These are phyloP conservation scores for Phialophora chinensis DNA, from an alignment of 2,329 filamentous ascomycete genomes.

Conservation along the genomic window DNA sequence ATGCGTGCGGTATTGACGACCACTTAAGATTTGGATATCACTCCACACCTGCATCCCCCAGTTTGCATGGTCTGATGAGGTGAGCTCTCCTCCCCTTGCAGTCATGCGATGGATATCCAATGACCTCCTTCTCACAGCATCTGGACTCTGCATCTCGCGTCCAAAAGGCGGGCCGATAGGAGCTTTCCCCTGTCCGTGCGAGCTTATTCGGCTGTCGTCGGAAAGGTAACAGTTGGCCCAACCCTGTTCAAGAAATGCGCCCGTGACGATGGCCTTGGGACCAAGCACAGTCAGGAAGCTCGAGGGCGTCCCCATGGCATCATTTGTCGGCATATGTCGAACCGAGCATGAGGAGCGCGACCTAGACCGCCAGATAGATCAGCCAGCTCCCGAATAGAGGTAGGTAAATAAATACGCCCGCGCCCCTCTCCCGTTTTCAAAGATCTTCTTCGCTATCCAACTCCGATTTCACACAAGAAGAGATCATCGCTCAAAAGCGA, in stretches of 20 bases:
- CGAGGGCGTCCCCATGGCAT: background rate
- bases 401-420: conserved; percentile 20
- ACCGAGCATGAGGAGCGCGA: conserved; percentile 10
- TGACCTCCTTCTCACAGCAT: background rate
- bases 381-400: conserved; percentile 2
- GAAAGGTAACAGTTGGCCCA: background rate
- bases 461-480: background rate
- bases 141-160: background rate
- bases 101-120: conserved; percentile 14
- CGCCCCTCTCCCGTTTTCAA: background rate
- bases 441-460: background rate
- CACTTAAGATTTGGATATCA: conserved; percentile 15
- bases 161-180: background rate
- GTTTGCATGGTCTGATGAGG: conserved; percentile 13
- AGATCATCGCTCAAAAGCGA: background rate
- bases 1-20: conserved; percentile 11
- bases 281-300: conserved; percentile 2
- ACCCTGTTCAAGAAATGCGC: conserved; percentile 9
- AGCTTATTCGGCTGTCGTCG: conserved; percentile 8
- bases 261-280: conserved; percentile 3
- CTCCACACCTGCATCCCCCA: conserved; percentile 11
- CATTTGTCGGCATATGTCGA: conserved; percentile 6
- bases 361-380: background rate
- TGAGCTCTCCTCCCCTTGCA: conserved; percentile 21
- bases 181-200: conserved; percentile 1